These are phyloP conservation scores for Ogataea wickerhamii DNA, from an alignment of 805 yeast species.

Conservation along the genomic window DNA sequence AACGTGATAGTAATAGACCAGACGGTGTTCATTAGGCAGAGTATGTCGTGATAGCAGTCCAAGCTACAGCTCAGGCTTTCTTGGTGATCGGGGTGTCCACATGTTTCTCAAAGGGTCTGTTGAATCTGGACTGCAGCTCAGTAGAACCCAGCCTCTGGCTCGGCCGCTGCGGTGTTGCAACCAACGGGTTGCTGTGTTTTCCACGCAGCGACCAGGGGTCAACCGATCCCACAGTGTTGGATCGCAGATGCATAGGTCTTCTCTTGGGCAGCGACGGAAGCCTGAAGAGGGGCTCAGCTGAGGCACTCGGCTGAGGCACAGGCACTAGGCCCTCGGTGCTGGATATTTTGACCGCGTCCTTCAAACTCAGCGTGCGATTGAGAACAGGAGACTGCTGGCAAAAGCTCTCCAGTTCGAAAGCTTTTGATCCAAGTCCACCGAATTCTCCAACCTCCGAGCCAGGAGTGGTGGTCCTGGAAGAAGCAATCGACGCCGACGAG, in stretches of 20 bases:
- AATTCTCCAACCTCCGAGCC: constrained; percentile 18
- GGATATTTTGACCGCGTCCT: constrained; percentile 1
- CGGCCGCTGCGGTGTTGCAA: background rate
- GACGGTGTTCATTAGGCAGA: constrained; percentile 3
- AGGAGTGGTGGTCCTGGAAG: constrained; percentile 3
- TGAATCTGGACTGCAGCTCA: constrained; percentile 5
- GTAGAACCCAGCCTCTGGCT: background rate
- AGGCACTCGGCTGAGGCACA: background rate
- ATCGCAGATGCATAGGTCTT: constrained; percentile 20
- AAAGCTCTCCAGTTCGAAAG: constrained; percentile 23
- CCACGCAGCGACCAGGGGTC: constrained; percentile 13
- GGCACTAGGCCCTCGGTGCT: background rate
- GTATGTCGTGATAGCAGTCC: too few species aligned
- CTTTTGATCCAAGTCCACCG: constrained; percentile 25
- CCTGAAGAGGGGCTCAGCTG: constrained; percentile 12
- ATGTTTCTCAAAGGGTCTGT: constrained; percentile 24
- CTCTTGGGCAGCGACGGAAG: constrained; percentile 20
- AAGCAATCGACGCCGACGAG: background rate
- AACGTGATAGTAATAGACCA: background rate
- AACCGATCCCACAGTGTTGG: constrained; percentile 26
- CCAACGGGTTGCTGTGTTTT: background rate
- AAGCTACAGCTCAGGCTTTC: too few species aligned
- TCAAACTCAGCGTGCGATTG: constrained; percentile 12
- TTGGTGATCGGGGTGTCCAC: constrained; percentile 31
- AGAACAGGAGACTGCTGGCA: constrained; percentile 23